phyloP scores from a whole-genome alignment of 371 early-diverging fungal genomes.

The Syncephalastrum racemosum region DNA sequence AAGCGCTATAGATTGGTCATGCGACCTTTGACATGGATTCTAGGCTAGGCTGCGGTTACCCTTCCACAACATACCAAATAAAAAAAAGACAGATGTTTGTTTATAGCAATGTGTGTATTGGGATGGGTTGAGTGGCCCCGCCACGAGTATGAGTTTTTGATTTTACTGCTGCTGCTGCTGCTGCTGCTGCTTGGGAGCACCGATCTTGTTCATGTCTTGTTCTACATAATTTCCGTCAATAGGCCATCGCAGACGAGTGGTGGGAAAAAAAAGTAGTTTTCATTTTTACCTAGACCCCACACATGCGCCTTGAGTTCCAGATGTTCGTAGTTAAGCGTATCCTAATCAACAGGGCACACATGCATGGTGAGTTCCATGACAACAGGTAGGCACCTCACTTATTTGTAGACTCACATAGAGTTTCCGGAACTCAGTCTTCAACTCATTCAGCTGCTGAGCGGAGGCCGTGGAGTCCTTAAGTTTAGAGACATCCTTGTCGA shows the following conservation, averaged over 20 bases:
- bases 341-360: conserved; percentile 28
- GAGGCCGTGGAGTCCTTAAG: conserved; percentile 63
- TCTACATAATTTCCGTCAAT: conserved; percentile 5
- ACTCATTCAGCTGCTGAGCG: conserved; percentile 64
- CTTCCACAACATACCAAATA: too few relatives aligned
- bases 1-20: too few relatives aligned
- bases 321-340: conserved; percentile 70
- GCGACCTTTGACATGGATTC: too few relatives aligned
- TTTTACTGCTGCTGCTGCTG: conserved; percentile 3
- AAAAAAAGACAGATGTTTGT: too few relatives aligned
- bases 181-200: conserved; percentile 10
- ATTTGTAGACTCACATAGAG: conserved; percentile 49
- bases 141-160: too few relatives aligned
- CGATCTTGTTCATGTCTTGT: conserved; percentile 23
- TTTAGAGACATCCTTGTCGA: conserved; percentile 64
- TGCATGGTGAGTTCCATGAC: neutral
- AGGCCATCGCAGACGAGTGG: neutral
- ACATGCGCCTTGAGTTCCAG: conserved; percentile 76
- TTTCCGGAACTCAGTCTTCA: conserved; percentile 66
- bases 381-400: neutral
- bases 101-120: too few relatives aligned
- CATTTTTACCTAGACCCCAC: conserved; percentile 62
- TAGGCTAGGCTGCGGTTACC: too few relatives aligned
- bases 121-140: too few relatives aligned
- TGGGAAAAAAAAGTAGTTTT: neutral